Base-by-base conservation (phyloP, 768 basidiomycete genomes). In the Macrocybe gigantea region DNA sequence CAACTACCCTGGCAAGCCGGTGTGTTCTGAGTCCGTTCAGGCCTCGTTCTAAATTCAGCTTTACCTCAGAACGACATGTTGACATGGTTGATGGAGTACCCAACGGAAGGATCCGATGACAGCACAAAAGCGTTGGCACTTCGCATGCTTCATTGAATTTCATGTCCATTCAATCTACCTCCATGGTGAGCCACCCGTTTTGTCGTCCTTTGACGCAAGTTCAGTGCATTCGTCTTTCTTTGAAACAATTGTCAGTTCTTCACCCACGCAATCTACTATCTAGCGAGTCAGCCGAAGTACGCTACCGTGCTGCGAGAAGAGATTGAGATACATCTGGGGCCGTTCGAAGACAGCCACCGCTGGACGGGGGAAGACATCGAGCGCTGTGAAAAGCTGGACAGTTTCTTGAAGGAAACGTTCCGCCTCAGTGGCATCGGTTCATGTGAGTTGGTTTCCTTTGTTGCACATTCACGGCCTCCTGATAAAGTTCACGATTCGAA, bases 111-210 rank as follows among this genome's bases (percentile, higher is more conserved):
- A 9, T 6, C 40, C 5, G 47, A 54, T 9, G 45, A 48, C 29
- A 47, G 46, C 8, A 36, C 46, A 29, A 39, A 39, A 13, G 45
- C 41, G 12, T 40, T 60, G 33, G 44, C 48, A 1, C 33, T 58
- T 13, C 60, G 63, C 7, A 54, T 71, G 2, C 58, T 73, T 6
- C 46, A 59, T 37, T 68, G 34, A 71, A 70, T 53, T 70, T 72
- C 41, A 64, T 64, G 1, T 57, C 64, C 5, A 57, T 57, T 22
- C 70, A 72, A 51, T 66, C 70, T 0, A 57, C 62, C 0, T 49
- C 60, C 12, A 56, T 56, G 41, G 57, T 60, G 40, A 39, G 55
- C 36, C 22, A 13, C 10, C 22, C n/a, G n/a, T n/a, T n/a, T n/a
- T n/a, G n/a, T n/a, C n/a, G n/a, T n/a, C n/a, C n/a, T n/a, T n/a